Evolutionary conservation across 2,329 filamentous ascomycete genomes (phyloP).

Genomic region (Ophiostoma fasciatum): DNA sequence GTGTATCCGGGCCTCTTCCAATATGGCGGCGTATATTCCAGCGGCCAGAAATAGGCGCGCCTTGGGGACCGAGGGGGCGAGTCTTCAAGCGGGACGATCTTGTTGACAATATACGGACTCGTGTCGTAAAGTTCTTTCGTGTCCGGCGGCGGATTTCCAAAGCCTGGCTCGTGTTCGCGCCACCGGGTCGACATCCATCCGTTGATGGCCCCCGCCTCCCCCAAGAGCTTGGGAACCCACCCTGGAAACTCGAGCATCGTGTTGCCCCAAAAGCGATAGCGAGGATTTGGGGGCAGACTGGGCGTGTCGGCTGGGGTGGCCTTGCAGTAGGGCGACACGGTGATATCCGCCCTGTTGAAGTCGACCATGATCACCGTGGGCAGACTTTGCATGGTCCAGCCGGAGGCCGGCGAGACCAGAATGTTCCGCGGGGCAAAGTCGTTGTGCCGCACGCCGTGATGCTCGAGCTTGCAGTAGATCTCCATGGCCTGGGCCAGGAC

Average conservation of each 20-base stretch:
- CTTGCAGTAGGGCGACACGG: background rate
- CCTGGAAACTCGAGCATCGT: background rate
- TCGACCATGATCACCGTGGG: slow-evolving; percentile 1
- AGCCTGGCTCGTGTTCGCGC: background rate
- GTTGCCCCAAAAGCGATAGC: background rate
- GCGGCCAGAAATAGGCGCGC: no score
- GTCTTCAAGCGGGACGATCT: background rate
- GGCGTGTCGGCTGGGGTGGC: background rate
- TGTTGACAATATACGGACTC: no score
- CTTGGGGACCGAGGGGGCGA: background rate
- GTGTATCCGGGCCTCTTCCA: no score
- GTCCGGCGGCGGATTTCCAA: background rate
- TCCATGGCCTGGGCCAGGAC: slow-evolving; percentile 2
- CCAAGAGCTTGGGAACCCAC: background rate
- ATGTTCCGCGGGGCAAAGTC: slow-evolving; percentile 4
- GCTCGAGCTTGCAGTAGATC: background rate
- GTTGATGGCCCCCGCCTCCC: background rate
- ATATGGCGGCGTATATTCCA: no score
- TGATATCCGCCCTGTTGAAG: slow-evolving; percentile 1
- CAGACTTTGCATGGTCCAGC: background rate
- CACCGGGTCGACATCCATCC: background rate
- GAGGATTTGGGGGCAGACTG: background rate
- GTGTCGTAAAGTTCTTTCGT: background rate
- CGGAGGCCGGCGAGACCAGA: background rate
- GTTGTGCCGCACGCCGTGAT: slow-evolving; percentile 2